phyloP scores from a whole-genome alignment of 2,329 filamentous ascomycete species.

The Monosporascus sp. region DNA sequence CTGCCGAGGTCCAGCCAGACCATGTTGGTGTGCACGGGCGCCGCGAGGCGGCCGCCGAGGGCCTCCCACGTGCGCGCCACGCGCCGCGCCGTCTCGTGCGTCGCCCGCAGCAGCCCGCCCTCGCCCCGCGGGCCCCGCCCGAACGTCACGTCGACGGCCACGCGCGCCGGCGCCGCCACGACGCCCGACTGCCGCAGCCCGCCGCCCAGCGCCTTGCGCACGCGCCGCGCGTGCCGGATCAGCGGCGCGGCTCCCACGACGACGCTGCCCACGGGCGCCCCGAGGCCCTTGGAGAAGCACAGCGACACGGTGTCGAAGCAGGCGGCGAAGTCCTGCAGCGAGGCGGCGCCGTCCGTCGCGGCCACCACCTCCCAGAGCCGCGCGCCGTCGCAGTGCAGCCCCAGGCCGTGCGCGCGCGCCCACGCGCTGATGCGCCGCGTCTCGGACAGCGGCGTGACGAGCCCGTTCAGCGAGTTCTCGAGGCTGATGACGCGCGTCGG shows the following conservation, averaged over 20 bases:
- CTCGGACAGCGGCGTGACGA: slow-evolving; percentile 30
- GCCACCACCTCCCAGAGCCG: slow-evolving; percentile 46
- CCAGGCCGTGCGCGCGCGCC: slow-evolving; percentile 30
- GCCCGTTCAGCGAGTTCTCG: slow-evolving; percentile 35
- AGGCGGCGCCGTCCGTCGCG: slow-evolving; percentile 30
- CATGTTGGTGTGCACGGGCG: slow-evolving; percentile 68
- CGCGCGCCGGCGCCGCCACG: slow-evolving; percentile 66
- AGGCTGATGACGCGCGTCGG: slow-evolving; percentile 36
- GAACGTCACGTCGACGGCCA: slow-evolving; percentile 77
- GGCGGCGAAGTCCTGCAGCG: slow-evolving; percentile 34
- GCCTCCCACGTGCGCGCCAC: slow-evolving; percentile 59
- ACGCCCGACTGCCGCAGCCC: slow-evolving; percentile 73
- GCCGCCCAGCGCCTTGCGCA: slow-evolving; percentile 76
- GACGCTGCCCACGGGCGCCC: slow-evolving; percentile 46
- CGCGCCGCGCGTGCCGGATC: slow-evolving; percentile 65
- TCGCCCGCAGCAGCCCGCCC: slow-evolving; percentile 38
- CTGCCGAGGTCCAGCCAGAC: slow-evolving; percentile 56
- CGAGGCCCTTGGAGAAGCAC: slow-evolving; percentile 49
- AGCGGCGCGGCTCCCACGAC: slow-evolving; percentile 42
- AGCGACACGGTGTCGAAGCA: slow-evolving; percentile 43
- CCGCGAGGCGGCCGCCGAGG: slow-evolving; percentile 53
- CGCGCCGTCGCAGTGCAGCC: slow-evolving; percentile 46
- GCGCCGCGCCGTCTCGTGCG: slow-evolving; percentile 53
- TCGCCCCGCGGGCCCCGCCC: slow-evolving; percentile 39
- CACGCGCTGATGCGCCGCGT: slow-evolving; percentile 27